Conservation (phyloP, 352 stramenopile genomes). For the Phytophthora macrochlamydospora region DNA sequence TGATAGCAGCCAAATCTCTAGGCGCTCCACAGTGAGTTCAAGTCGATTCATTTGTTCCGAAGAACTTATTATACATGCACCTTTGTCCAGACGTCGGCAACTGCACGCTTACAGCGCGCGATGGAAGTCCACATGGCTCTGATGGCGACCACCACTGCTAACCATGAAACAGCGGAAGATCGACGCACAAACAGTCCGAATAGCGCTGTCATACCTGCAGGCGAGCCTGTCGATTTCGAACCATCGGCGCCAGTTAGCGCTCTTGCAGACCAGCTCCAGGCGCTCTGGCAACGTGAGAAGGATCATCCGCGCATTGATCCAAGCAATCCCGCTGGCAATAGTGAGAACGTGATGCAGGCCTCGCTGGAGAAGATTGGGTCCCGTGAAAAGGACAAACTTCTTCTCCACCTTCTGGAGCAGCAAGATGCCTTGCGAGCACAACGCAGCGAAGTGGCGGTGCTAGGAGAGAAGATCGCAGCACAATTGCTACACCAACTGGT, state of each 20-base stretch:
- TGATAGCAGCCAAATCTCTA: constrained; percentile 11
- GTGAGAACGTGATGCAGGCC: constrained; percentile 8
- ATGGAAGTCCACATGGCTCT: constrained; percentile 35
- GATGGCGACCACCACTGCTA: constrained; percentile 3
- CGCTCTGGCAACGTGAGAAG: constrained; percentile 24
- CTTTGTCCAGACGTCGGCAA: constrained; percentile 18
- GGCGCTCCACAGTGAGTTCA: constrained; percentile 10
- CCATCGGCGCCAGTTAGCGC: constrained; percentile 20
- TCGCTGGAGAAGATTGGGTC: constrained; percentile 57
- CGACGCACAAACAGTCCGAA: neutral
- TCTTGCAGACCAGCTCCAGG: constrained; percentile 35
- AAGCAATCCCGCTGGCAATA: neutral
- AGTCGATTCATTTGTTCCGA: no score
- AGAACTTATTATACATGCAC: no score
- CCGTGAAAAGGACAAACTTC: constrained; percentile 58
- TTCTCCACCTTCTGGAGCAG: constrained; percentile 57
- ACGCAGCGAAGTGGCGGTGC: constrained; percentile 47
- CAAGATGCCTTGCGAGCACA: constrained; percentile 40
- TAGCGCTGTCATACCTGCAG: neutral
- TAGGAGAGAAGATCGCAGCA: constrained; percentile 71
- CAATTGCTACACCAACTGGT: constrained; percentile 76
- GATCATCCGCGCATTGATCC: constrained; percentile 3
- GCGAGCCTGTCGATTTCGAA: neutral
- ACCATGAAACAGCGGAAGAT: neutral
- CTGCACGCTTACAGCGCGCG: constrained; percentile 37